Evolutionary conservation across 345 rosid species (phyloP), one percentile per base, ranked within the genome.

Genomic region (Erucastrum elatum): DNA sequence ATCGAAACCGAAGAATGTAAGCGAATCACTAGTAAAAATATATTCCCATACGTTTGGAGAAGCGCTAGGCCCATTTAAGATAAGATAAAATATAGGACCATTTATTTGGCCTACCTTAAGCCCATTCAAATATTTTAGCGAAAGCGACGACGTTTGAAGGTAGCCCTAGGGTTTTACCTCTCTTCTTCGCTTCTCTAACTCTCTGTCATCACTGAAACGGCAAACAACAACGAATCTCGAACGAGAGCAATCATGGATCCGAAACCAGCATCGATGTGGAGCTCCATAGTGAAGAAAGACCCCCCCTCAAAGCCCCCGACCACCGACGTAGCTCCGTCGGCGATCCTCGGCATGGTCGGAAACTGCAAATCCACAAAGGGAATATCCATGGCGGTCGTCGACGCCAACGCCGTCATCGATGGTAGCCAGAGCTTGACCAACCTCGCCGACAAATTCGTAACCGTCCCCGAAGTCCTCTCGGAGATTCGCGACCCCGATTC

Each of bases 401-500:
- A 95, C 49, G 96, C 99, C 26, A 95, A 95, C 82, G 99, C 97
- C 41, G 75, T 95, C 71, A 95, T 95, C 53, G 82, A 87, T 12
- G 98, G 96, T 15, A 78, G 87, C 0, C 91, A 89, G 3, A 90
- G 68, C 79, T 91, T 95, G 34, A 64, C 83, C 39, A 56, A 68
- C 83, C 75, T 83, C 51, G 90, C 99, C 27, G 96, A 95, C 34
- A 85, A 81, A 78, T 89, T 93, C 77, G 94, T 95, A 4, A 93
- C 99, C 5, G 89, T 95, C 6, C 87, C 93, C 6, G 97, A 93
- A 80, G 98, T 93, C 12, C 79, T 87, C 35, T 77, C 84, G 3
- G 99, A 95, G 84, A 88, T 95, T 82, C 96, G 98, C 4, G 99
- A 95, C 75, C 93, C 98, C 4, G 82, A 81, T 66, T 87, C 98